These are phyloP conservation scores for Berkeleyomyces rouxiae DNA, from an alignment of 2,329 filamentous ascomycete genomes.

Conservation along the genomic window DNA sequence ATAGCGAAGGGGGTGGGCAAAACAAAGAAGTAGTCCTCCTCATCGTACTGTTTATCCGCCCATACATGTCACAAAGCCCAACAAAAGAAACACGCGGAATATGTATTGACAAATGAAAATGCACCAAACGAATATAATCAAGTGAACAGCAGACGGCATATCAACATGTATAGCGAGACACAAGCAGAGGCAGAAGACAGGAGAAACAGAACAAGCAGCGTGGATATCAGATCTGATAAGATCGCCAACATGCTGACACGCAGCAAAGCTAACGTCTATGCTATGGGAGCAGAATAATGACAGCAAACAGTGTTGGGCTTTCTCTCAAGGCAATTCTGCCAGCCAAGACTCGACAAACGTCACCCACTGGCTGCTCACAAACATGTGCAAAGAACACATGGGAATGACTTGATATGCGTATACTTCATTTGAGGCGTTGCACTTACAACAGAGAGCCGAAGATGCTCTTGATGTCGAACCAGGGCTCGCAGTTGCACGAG, in stretches of 20 bases:
- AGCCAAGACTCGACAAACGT: too few species aligned
- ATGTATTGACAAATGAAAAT: constrained; percentile 3
- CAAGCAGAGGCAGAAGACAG: background rate
- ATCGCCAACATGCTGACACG: background rate
- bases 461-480: constrained; percentile 44
- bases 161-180: background rate
- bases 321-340: background rate
- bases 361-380: too few species aligned
- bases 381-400: background rate
- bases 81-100: background rate
- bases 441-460: constrained; percentile 10
- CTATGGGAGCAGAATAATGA: background rate
- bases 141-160: background rate
- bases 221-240: background rate
- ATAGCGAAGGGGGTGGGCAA: too few species aligned
- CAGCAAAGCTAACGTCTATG: background rate
- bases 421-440: background rate
- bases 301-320: too few species aligned
- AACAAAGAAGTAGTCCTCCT: background rate
- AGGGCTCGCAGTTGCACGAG: constrained; percentile 56
- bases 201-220: background rate
- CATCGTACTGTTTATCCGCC: background rate
- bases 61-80: background rate
- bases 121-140: background rate
- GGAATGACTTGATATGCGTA: background rate